Percentiles rank a stretch among this genome's conserved stretches.
These are phyloP conservation scores for Hibiscus tridactylites DNA, from an alignment of 345 rosid species.

Conservation along the genomic window DNA sequence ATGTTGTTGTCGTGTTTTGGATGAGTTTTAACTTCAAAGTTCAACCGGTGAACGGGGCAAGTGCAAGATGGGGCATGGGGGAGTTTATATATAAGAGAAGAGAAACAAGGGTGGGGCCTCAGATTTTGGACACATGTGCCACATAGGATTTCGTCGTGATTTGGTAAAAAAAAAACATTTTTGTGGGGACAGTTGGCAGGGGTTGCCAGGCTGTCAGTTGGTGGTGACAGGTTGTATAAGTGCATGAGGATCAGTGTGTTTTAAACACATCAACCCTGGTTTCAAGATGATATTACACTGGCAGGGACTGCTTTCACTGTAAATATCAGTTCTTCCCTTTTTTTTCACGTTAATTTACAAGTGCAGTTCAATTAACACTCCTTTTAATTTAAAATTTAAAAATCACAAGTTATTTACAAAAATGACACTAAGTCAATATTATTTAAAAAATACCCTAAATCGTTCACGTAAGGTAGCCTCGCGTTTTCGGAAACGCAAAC, in stretches of 20 bases:
- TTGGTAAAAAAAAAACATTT: neutral
- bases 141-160: slow-evolving; percentile 34
- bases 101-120: neutral
- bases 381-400: too few relatives aligned
- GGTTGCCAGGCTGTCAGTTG: slow-evolving; percentile 57
- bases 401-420: too few relatives aligned
- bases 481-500: too few relatives aligned
- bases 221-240: slow-evolving; percentile 43
- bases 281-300: slow-evolving; percentile 26
- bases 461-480: too few relatives aligned
- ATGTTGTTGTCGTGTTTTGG: neutral
- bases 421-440: too few relatives aligned
- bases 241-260: neutral
- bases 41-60: neutral
- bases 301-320: slow-evolving; percentile 16
- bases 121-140: slow-evolving; percentile 22
- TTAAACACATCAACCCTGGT: slow-evolving; percentile 11
- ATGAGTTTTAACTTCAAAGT: neutral
- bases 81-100: slow-evolving; percentile 1
- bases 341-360: neutral
- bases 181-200: slow-evolving; percentile 16
- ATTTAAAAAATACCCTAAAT: too few relatives aligned
- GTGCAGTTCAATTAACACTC: too few relatives aligned
- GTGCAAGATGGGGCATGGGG: neutral
- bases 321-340: neutral